These are phyloP conservation scores for Pilasporangium apinafurcum DNA, from an alignment of 352 stramenopile genomes.

Conservation along the genomic window DNA sequence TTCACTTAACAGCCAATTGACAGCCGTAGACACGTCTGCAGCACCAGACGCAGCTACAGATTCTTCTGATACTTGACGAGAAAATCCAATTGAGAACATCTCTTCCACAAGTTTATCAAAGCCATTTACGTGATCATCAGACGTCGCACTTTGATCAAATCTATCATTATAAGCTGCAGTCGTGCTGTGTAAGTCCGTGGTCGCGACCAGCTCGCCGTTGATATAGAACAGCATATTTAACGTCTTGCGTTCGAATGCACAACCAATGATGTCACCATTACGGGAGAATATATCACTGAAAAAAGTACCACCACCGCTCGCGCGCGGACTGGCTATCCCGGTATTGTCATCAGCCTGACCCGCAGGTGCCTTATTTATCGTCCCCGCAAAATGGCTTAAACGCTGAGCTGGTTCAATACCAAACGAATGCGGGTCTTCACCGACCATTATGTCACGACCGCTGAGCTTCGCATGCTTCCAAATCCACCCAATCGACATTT, in stretches of 20 bases:
- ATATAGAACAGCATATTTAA: slow-evolving; percentile 47
- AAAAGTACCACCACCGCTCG: slow-evolving; percentile 8
- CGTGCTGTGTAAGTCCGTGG: slow-evolving; percentile 1
- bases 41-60: slow-evolving; percentile 21
- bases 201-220: slow-evolving; percentile 38
- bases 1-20: slow-evolving; percentile 37
- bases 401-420: slow-evolving; percentile 38
- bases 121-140: neutral
- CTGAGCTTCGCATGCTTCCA: slow-evolving; percentile 1
- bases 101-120: slow-evolving; percentile 47
- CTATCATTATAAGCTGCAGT: neutral
- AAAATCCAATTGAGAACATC: slow-evolving; percentile 47
- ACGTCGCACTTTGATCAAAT: neutral
- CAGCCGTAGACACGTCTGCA: slow-evolving; percentile 14
- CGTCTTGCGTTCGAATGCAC: slow-evolving; percentile 18
- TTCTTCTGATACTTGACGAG: slow-evolving; percentile 24
- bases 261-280: slow-evolving; percentile 52
- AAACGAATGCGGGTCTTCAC: slow-evolving; percentile 28
- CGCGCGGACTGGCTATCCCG: slow-evolving; percentile 29
- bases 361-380: slow-evolving; percentile 6
- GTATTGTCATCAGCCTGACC: slow-evolving; percentile 12
- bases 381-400: slow-evolving; percentile 19
- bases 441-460: slow-evolving; percentile 20
- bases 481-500: slow-evolving; percentile 49
- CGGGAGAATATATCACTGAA: slow-evolving; percentile 40